Evolutionary conservation across 2,329 filamentous ascomycete species (phyloP).

Genomic region (Cryoendolithus antarcticus): DNA sequence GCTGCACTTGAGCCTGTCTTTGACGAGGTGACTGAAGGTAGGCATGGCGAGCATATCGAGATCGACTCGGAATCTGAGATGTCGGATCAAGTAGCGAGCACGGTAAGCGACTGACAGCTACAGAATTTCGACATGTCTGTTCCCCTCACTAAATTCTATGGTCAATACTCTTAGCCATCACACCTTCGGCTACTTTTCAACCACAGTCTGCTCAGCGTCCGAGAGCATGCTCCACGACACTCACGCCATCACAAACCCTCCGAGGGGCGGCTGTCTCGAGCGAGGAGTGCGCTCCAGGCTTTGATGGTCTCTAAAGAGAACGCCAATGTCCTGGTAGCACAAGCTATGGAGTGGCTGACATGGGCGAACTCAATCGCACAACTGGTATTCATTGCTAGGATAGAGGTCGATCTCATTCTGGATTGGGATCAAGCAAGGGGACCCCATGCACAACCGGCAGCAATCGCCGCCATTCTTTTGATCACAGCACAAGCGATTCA

Average conservation of each 20-base stretch:
- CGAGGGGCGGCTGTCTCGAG: constrained; percentile 7
- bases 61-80: no score
- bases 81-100: no score
- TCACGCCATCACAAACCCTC: neutral
- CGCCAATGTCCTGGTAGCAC: constrained; percentile 11
- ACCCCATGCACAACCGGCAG: constrained; percentile 14
- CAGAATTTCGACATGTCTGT: neutral
- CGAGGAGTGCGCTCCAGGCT: constrained; percentile 11
- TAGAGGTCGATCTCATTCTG: constrained; percentile 15
- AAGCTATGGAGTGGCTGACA: constrained; percentile 9
- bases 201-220: constrained; percentile 15
- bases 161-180: constrained; percentile 12
- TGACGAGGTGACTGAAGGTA: neutral
- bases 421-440: constrained; percentile 16
- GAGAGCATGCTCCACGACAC: neutral
- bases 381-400: neutral
- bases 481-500: neutral
- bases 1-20: neutral
- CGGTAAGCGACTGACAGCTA: neutral
- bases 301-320: constrained; percentile 18
- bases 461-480: constrained; percentile 15
- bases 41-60: neutral
- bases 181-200: constrained; percentile 22
- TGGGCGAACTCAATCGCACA: no score
- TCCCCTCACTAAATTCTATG: constrained; percentile 5